Evolutionary conservation across 805 yeast genomes (phyloP).

Genomic region (Myxozyma nipponensis): DNA sequence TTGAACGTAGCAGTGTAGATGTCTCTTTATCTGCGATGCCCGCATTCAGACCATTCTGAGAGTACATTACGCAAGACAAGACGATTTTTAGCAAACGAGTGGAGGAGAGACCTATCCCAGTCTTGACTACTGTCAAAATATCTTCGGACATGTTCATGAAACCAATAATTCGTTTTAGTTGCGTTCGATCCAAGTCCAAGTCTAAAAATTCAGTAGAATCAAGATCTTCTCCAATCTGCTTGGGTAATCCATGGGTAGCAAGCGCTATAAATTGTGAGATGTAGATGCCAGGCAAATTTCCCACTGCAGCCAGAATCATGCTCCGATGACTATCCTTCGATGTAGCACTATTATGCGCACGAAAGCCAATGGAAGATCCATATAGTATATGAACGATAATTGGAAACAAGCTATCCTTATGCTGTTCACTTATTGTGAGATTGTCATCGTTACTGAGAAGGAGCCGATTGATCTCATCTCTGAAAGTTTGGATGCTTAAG

Average conservation of each 20-base stretch:
- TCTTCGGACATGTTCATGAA: conserved; percentile 30
- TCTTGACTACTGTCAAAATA: conserved; percentile 12
- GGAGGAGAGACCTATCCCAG: conserved; percentile 11
- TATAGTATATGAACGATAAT: conserved; percentile 70
- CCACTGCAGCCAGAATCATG: conserved; percentile 63
- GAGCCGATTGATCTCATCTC: conserved; percentile 75
- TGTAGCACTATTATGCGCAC: conserved; percentile 54
- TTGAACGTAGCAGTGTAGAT: conserved; percentile 50
- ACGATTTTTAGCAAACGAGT: conserved; percentile 9
- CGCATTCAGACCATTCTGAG: conserved; percentile 6
- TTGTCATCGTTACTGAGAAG: conserved; percentile 51
- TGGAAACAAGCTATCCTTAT: conserved; percentile 61
- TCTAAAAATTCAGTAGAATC: not conserved
- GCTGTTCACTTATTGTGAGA: conserved; percentile 53
- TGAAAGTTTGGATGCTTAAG: conserved; percentile 75
- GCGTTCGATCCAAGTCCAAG: conserved; percentile 7
- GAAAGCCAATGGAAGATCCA: conserved; percentile 53
- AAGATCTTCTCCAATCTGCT: conserved; percentile 2
- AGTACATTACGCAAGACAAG: conserved; percentile 19
- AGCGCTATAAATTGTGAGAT: conserved; percentile 57
- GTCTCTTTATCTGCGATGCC: conserved; percentile 6
- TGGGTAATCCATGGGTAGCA: conserved; percentile 18
- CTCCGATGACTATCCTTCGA: conserved; percentile 67
- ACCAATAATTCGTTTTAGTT: conserved; percentile 24
- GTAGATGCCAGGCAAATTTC: conserved; percentile 50